These are phyloP conservation scores for Candida argentea DNA, from an alignment of 805 yeast genomes.

Conservation along the genomic window DNA sequence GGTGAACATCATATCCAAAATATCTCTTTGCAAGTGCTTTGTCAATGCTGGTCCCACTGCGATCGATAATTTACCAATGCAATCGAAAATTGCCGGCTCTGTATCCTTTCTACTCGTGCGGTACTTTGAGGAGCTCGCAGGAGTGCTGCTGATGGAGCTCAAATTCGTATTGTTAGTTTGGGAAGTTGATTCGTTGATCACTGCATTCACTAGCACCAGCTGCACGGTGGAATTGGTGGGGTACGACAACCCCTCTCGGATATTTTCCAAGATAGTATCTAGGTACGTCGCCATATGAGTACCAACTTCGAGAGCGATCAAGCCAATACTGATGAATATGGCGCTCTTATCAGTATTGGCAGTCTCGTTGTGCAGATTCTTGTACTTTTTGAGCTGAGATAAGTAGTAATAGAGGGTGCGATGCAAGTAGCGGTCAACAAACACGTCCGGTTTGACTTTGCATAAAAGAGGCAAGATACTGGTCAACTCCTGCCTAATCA, in stretches of 20 bases:
- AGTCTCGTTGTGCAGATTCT: conserved; percentile 27
- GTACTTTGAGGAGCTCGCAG: conserved; percentile 37
- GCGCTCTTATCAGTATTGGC: conserved; percentile 55
- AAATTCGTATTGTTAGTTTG: conserved; percentile 10
- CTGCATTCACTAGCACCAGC: conserved; percentile 31
- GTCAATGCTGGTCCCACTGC: conserved; percentile 93
- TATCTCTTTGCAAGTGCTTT: conserved; percentile 74
- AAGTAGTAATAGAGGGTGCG: conserved; percentile 68
- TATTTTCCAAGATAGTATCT: conserved; percentile 76
- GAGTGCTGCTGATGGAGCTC: conserved; percentile 15
- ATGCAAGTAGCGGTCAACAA: conserved; percentile 75
- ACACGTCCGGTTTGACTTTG: conserved; percentile 59
- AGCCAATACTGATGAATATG: conserved; percentile 74
- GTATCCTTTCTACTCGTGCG: conserved; percentile 55
- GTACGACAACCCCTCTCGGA: conserved; percentile 62
- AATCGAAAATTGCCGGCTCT: conserved; percentile 80
- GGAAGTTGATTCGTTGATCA: conserved; percentile 14
- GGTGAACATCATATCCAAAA: conserved; percentile 62
- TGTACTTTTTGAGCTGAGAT: conserved; percentile 63
- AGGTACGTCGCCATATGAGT: conserved; percentile 80
- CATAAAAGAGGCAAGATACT: conserved; percentile 78
- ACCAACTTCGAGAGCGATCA: conserved; percentile 69
- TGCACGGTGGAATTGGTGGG: conserved; percentile 27
- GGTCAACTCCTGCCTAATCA: conserved; percentile 78
- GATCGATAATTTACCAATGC: conserved; percentile 74